Evolutionary conservation across 2,329 filamentous ascomycete genomes (phyloP), one percentile per base, ranked within the genome.

Genomic region (Coniochaeta pulveracea): DNA sequence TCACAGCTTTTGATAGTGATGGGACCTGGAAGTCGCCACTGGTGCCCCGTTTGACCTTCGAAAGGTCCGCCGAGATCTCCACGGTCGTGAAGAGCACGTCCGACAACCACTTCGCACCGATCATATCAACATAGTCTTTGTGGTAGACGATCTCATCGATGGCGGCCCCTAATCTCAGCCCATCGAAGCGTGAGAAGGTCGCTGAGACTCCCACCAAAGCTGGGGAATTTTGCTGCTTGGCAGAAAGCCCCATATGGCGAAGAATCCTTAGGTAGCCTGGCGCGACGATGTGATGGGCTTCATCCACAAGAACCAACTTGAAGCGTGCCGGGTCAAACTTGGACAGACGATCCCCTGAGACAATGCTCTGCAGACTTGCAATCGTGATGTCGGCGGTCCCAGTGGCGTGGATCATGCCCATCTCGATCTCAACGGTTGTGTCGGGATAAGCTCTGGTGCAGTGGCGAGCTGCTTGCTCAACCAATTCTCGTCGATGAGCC

Each of bases 91-190:
- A 96, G 4, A 89, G 62, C n/a, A 93, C 83, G 50, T 91, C 75
- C 0, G 86, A 80, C 10, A 98, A 69, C 86, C 88, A 96, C 26
- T 91, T 86, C 37, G 93, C 85, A 21, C 78, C 77, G 39, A 95
- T 75, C 70, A 76, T 76, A 40, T 75, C 69, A 34, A 76, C 57
- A 35, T 72, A 74, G 46, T 74, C 67, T 55, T 86, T 91, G 55
- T 96, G 89, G 47, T 94, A 96, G 30, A 95, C 89, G 40, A 96
- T 94, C 49, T 93, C 82, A 46, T 96, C 89, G 46, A 96, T 91
- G 19, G 81, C 88, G 10, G 79, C 67, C 2, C 88, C 88, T 2
- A 96, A 65, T 38, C 73, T 76, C 19, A 93, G 60, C 0, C 89
- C 89, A 49, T 96, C 89, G 38, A 85, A 85, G 30, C 89, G 63